These are phyloP conservation scores for Chernovozyma sophiae-reginae DNA, from an alignment of 1,139 yeast species.

Conservation along the genomic window DNA sequence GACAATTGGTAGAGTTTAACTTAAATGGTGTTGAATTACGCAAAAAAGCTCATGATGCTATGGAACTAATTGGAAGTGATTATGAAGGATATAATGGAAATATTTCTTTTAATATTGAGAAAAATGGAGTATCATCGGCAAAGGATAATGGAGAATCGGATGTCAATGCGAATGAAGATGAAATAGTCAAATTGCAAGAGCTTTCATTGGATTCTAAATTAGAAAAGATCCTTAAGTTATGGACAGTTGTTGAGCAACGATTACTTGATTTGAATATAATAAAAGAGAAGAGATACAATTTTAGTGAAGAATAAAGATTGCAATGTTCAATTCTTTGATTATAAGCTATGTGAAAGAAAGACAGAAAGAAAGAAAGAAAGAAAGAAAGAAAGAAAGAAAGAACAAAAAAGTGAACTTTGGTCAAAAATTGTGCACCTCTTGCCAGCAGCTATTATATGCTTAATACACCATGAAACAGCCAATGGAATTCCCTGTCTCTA, in stretches of 20 bases:
- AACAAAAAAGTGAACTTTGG: not conserved
- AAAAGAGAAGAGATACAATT: conserved; percentile 24
- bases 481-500: conserved; percentile 64
- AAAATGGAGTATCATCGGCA: not conserved
- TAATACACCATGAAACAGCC: conserved; percentile 37
- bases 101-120: not conserved
- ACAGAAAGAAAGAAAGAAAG: too few relatives aligned
- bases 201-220: conserved; percentile 43
- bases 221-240: conserved; percentile 52
- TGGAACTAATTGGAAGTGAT: conserved; percentile 6
- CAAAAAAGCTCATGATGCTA: conserved; percentile 13
- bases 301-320: conserved; percentile 12
- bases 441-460: too few relatives aligned
- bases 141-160: not conserved
- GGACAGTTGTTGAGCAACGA: conserved; percentile 60
- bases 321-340: conserved; percentile 4
- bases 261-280: conserved; percentile 35
- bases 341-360: too few relatives aligned
- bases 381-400: not conserved
- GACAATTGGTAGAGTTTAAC: not conserved
- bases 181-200: conserved; percentile 20
- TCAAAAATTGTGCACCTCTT: too few relatives aligned
- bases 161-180: conserved; percentile 17
- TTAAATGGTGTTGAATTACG: conserved; percentile 6
- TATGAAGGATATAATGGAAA: conserved; percentile 7